Conservation (phyloP, 768 basidiomycete genomes). For the Boletellus ananas region DNA sequence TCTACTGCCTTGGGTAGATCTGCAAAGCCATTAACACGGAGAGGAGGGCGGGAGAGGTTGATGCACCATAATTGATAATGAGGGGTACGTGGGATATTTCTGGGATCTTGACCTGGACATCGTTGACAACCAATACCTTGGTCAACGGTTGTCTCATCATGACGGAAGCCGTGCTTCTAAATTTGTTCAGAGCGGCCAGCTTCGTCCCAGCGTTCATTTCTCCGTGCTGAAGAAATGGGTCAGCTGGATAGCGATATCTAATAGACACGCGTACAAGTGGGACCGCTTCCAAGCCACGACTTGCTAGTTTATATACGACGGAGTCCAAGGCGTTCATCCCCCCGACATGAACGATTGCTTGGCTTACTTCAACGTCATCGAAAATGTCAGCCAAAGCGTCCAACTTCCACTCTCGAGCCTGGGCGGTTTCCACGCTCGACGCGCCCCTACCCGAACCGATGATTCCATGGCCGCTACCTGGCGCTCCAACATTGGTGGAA, state of each 20-base stretch:
- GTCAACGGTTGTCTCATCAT: slow-evolving; percentile 63
- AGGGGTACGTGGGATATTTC: slow-evolving; percentile 90
- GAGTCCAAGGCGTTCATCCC: slow-evolving; percentile 84
- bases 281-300: slow-evolving; percentile 80
- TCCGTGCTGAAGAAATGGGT: slow-evolving; percentile 57
- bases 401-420: slow-evolving; percentile 92
- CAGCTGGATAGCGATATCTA: slow-evolving; percentile 5
- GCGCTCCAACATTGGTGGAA: slow-evolving; percentile 36
- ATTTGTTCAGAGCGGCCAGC: slow-evolving; percentile 79
- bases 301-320: slow-evolving; percentile 86
- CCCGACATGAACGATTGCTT: slow-evolving; percentile 85
- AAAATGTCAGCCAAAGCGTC: slow-evolving; percentile 88
- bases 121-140: slow-evolving; percentile 87
- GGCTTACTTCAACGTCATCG: slow-evolving; percentile 77
- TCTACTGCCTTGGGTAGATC: slow-evolving; percentile 94
- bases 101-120: slow-evolving; percentile 86
- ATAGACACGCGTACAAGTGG: slow-evolving; percentile 64
- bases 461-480: slow-evolving; percentile 71
- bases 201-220: slow-evolving; percentile 88
- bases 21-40: slow-evolving; percentile 28
- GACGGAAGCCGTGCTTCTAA: slow-evolving; percentile 53
- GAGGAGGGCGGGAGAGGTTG: not conserved
- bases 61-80: slow-evolving; percentile 88
- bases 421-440: slow-evolving; percentile 75
- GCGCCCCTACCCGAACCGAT: slow-evolving; percentile 90